These are phyloP conservation scores for Clonostachys solani DNA, from an alignment of 2,329 filamentous ascomycete genomes.

Conservation along the genomic window DNA sequence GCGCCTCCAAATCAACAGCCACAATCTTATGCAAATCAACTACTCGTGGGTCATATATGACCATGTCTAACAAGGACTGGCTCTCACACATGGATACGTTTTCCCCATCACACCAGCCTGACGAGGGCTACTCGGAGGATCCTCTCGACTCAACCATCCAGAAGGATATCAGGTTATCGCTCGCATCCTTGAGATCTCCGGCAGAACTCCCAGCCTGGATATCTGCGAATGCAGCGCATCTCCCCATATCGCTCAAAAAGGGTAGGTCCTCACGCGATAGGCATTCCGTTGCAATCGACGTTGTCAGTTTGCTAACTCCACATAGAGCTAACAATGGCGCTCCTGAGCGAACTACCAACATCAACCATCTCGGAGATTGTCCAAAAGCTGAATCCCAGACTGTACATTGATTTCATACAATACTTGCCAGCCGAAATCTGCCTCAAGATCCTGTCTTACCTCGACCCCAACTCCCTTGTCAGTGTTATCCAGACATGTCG, in stretches of 20 bases:
- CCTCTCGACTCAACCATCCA: conserved; percentile 40
- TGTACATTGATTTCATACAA: conserved; percentile 88
- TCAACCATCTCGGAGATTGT: conserved; percentile 78
- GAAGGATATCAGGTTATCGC: conserved; percentile 21
- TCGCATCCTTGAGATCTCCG: conserved; percentile 29
- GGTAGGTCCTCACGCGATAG: conserved; percentile 26
- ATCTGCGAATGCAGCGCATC: conserved; percentile 39
- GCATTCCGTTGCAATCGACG: neutral
- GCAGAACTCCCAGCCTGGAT: conserved; percentile 46
- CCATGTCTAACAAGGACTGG: too few relatives aligned
- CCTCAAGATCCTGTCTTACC: conserved; percentile 80
- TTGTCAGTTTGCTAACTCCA: conserved; percentile 6
- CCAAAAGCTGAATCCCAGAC: conserved; percentile 71
- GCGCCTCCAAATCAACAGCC: too few relatives aligned
- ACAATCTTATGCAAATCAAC: too few relatives aligned
- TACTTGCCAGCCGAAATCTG: conserved; percentile 88
- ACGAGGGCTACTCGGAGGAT: conserved; percentile 87
- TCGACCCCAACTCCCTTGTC: conserved; percentile 77
- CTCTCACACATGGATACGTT: conserved; percentile 34
- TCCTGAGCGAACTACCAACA: conserved; percentile 75
- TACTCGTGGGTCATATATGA: too few relatives aligned
- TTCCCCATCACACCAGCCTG: conserved; percentile 55
- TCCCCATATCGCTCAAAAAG: conserved; percentile 44
- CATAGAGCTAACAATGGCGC: conserved; percentile 73
- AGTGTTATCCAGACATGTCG: conserved; percentile 75